Percentiles rank a stretch among this genome's conserved stretches.
These are phyloP conservation scores for Singerocomus inundabilis DNA, from an alignment of 1,284 basidiomycete species.

Conservation along the genomic window DNA sequence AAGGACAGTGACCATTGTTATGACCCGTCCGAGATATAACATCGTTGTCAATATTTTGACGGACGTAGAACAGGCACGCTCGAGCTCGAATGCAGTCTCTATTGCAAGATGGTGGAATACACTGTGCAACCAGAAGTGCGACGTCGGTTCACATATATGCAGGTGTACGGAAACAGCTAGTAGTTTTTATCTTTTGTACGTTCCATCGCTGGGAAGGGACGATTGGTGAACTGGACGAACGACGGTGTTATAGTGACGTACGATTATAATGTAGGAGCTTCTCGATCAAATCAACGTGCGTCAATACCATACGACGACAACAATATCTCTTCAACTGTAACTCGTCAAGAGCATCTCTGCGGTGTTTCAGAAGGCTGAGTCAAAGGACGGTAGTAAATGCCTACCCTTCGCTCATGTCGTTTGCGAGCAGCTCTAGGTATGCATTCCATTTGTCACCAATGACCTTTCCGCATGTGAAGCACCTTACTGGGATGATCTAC, in stretches of 20 bases:
- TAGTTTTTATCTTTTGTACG: constrained; percentile 29
- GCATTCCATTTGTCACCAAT: constrained; percentile 91
- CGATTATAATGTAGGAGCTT: constrained; percentile 96
- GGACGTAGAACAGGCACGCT: background rate
- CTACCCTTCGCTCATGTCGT: constrained; percentile 84
- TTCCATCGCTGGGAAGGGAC: constrained; percentile 30
- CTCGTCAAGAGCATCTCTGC: constrained; percentile 88
- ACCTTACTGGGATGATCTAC: constrained; percentile 84
- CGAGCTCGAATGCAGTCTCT: background rate
- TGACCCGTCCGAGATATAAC: background rate
- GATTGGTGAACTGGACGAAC: background rate
- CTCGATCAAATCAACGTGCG: constrained; percentile 96
- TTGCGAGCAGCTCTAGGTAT: constrained; percentile 77
- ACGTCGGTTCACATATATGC: constrained; percentile 1
- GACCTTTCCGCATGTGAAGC: constrained; percentile 93
- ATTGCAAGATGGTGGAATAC: background rate
- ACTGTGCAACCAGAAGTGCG: background rate
- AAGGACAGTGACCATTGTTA: background rate
- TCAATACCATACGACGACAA: constrained; percentile 96
- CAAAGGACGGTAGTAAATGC: constrained; percentile 27
- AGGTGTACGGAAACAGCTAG: constrained; percentile 12
- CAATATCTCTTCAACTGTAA: constrained; percentile 93
- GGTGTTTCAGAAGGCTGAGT: constrained; percentile 1
- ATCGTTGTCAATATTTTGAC: background rate
- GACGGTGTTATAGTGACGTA: constrained; percentile 44